A percentile compares a stretch with the other conserved stretches of the same genome.
These are phyloP conservation scores for Immersiporthe knoxdaviesiana DNA, from an alignment of 2,329 filamentous ascomycete genomes.

Conservation along the genomic window DNA sequence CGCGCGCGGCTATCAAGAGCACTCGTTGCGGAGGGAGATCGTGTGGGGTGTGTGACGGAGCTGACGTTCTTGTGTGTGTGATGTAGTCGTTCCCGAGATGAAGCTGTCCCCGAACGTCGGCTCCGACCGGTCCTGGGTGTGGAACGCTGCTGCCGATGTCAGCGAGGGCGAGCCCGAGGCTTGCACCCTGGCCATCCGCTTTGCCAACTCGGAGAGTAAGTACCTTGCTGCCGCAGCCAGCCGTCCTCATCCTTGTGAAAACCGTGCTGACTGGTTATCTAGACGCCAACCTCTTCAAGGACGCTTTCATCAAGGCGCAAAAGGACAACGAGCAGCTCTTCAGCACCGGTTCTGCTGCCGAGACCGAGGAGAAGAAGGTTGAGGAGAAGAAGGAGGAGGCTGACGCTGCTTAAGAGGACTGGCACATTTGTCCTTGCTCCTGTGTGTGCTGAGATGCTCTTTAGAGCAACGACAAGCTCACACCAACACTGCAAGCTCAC, in stretches of 20 bases:
- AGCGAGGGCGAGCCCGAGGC: constrained; percentile 98
- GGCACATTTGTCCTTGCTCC: neutral
- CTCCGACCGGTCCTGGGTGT: constrained; percentile 98
- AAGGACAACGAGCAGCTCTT: constrained; percentile 93
- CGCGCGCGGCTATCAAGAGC: neutral
- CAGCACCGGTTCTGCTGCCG: constrained; percentile 43
- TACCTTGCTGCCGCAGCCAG: constrained; percentile 33
- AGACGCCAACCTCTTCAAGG: constrained; percentile 98
- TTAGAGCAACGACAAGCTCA: neutral
- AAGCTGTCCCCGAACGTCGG: constrained; percentile 98
- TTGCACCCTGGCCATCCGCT: constrained; percentile 93
- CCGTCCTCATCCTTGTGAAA: neutral
- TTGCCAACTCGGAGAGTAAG: constrained; percentile 96
- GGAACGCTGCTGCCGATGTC: constrained; percentile 97
- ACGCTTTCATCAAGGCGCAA: constrained; percentile 95
- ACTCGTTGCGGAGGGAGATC: too few species aligned
- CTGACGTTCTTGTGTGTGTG: constrained; percentile 22
- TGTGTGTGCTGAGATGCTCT: constrained; percentile 1
- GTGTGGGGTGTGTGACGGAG: neutral
- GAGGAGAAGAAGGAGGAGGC: constrained; percentile 36
- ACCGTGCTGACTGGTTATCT: constrained; percentile 36
- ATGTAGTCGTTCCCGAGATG: constrained; percentile 92
- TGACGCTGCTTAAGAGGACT: constrained; percentile 24
- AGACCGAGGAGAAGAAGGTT: constrained; percentile 36
- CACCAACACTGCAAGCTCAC: neutral